Evolutionary conservation across 1,284 basidiomycete genomes (phyloP).

Genomic region (Xerocomus minutiporus): DNA sequence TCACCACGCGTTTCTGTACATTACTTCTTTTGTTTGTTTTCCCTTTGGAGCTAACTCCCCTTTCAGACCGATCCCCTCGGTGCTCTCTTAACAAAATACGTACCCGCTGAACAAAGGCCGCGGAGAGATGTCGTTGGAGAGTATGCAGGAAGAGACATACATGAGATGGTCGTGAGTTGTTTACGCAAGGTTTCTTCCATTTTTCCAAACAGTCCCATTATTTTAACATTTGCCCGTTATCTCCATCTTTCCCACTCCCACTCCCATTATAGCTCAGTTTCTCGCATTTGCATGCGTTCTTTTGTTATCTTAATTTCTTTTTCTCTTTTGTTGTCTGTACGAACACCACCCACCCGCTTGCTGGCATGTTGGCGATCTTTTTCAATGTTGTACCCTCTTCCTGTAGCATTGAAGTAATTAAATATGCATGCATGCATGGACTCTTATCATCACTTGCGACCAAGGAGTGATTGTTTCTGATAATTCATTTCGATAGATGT

Average conservation of each 20-base stretch:
- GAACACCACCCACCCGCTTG: conserved; percentile 6
- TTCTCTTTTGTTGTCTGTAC: conserved; percentile 21
- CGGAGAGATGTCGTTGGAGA: conserved; percentile 67
- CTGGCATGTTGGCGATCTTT: conserved; percentile 13
- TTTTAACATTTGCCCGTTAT: conserved; percentile 1
- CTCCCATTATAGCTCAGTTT: conserved; percentile 20
- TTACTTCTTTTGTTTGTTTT: neutral
- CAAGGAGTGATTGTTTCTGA: conserved; percentile 13
- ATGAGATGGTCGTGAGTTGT: conserved; percentile 67
- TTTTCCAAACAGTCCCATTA: conserved; percentile 8
- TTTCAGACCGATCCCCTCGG: conserved; percentile 76
- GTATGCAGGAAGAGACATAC: conserved; percentile 64
- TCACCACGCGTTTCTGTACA: conserved; percentile 9
- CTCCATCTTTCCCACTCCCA: conserved; percentile 10
- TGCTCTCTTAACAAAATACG: conserved; percentile 74
- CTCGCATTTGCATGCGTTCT: conserved; percentile 22
- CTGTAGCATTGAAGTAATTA: conserved; percentile 21
- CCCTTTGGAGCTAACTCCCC: conserved; percentile 20
- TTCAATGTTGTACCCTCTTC: conserved; percentile 17
- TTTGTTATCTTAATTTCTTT: conserved; percentile 26
- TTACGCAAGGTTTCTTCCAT: conserved; percentile 13
- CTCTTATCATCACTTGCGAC: neutral
- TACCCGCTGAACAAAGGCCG: conserved; percentile 70
- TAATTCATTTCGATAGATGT: conserved; percentile 50
- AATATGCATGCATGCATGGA: conserved; percentile 17